Percentiles rank a stretch among this genome's conserved stretches.
Evolutionary conservation across 352 stramenopile species (phyloP).

Genomic region (Globisporangium abappressorium): DNA sequence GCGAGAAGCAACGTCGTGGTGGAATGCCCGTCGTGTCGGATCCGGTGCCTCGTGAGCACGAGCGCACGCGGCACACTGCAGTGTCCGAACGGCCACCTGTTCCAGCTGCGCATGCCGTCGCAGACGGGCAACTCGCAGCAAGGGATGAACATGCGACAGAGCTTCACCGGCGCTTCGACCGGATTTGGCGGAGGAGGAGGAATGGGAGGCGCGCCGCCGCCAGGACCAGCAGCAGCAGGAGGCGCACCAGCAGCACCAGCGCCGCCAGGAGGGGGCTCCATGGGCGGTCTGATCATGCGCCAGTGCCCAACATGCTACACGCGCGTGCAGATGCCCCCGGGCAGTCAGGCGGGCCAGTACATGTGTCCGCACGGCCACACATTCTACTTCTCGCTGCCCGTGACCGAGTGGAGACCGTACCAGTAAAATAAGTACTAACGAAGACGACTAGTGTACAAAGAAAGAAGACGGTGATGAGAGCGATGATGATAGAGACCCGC

Average conservation of each 20-base stretch:
- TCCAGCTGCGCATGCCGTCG: constrained; percentile 67
- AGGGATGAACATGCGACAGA: constrained; percentile 27
- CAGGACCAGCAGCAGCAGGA: neutral
- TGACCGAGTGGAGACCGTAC: constrained; percentile 31
- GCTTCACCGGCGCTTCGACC: constrained; percentile 21
- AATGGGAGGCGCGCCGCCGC: constrained; percentile 3
- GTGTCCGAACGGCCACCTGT: constrained; percentile 73
- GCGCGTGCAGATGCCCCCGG: constrained; percentile 83
- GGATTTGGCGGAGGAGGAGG: neutral
- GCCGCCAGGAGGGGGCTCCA: constrained; percentile 15
- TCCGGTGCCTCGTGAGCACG: constrained; percentile 76
- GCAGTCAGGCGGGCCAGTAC: constrained; percentile 82
- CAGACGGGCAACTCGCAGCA: constrained; percentile 37
- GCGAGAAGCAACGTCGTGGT: constrained; percentile 72
- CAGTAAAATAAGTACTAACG: constrained; percentile 1
- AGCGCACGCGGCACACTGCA: constrained; percentile 67
- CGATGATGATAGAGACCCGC: constrained; percentile 3
- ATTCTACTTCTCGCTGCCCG: constrained; percentile 81
- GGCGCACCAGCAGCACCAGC: constrained; percentile 9
- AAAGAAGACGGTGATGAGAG: neutral
- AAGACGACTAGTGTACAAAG: neutral
- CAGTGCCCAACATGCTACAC: constrained; percentile 87
- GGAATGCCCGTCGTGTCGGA: constrained; percentile 68
- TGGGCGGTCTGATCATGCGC: constrained; percentile 60
- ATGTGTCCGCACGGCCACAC: constrained; percentile 88